These are phyloP conservation scores for Calonectria pseudoturangicola DNA, from an alignment of 2,329 filamentous ascomycete genomes.

Conservation along the genomic window DNA sequence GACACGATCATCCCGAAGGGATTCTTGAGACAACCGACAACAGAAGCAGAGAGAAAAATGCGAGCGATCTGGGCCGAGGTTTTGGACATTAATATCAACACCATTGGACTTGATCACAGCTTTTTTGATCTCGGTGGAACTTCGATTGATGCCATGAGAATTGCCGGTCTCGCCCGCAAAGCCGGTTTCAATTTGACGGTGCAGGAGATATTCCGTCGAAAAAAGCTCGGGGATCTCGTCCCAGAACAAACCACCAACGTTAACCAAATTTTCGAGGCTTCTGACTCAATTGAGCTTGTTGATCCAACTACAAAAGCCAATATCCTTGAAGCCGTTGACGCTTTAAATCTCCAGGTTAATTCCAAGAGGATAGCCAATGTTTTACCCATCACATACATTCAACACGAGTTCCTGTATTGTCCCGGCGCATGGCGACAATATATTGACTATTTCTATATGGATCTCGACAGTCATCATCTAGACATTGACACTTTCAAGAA, in stretches of 20 bases:
- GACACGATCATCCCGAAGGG: neutral
- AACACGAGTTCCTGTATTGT: neutral
- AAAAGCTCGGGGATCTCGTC: neutral
- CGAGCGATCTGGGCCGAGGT: neutral
- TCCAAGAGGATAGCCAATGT: neutral
- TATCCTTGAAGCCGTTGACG: neutral
- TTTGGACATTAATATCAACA: neutral
- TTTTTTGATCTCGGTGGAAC: conserved; percentile 1
- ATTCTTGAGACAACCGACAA: neutral
- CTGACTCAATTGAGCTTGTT: neutral
- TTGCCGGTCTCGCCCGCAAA: neutral
- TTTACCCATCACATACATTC: neutral
- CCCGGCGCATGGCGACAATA: conserved; percentile 2
- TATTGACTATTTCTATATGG: conserved; percentile 14
- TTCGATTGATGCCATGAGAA: neutral
- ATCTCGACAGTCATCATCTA: neutral
- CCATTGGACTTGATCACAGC: neutral
- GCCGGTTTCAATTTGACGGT: neutral
- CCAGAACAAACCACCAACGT: neutral
- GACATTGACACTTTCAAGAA: neutral
- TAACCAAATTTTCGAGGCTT: too few relatives aligned
- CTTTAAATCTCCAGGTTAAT: neutral
- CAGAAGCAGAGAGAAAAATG: neutral
- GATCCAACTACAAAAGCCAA: neutral
- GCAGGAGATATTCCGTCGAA: neutral